Evolutionary conservation across 352 stramenopile species (phyloP).

Genomic region (Pythium aristosporum): DNA sequence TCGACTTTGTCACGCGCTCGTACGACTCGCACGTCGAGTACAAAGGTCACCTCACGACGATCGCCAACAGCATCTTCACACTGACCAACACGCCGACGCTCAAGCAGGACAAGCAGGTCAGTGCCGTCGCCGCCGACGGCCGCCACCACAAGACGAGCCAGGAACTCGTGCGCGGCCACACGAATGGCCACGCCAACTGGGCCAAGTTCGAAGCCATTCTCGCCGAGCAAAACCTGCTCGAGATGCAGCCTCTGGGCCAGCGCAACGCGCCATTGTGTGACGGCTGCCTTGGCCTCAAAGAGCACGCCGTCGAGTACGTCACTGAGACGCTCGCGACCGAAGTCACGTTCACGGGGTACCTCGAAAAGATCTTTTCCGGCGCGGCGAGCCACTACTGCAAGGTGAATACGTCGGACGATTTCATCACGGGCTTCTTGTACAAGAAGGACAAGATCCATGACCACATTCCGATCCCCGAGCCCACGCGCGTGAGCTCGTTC

Average conservation of each 20-base stretch:
- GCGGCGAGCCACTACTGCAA: constrained; percentile 81
- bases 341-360: constrained; percentile 67
- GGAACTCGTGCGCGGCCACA: constrained; percentile 80
- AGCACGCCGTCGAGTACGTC: constrained; percentile 79
- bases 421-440: constrained; percentile 87
- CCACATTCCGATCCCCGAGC: constrained; percentile 85
- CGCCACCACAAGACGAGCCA: constrained; percentile 50
- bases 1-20: constrained; percentile 80
- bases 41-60: constrained; percentile 88
- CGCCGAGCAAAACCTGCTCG: constrained; percentile 75
- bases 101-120: constrained; percentile 26
- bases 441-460: constrained; percentile 92
- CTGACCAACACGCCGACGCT: constrained; percentile 79
- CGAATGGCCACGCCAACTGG: constrained; percentile 66
- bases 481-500: constrained; percentile 83
- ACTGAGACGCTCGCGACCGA: constrained; percentile 58
- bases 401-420: constrained; percentile 82
- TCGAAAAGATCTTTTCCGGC: constrained; percentile 85
- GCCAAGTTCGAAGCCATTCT: constrained; percentile 71
- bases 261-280: constrained; percentile 79
- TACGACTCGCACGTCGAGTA: constrained; percentile 82
- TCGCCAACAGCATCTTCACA: constrained; percentile 88
- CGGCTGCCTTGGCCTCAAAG: constrained; percentile 79
- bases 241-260: constrained; percentile 82
- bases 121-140: constrained; percentile 21